A percentile compares a stretch with the other conserved stretches of the same genome.
Conservation (phyloP, 495 filamentous ascomycete genomes). For the Xylaria nigripes region DNA sequence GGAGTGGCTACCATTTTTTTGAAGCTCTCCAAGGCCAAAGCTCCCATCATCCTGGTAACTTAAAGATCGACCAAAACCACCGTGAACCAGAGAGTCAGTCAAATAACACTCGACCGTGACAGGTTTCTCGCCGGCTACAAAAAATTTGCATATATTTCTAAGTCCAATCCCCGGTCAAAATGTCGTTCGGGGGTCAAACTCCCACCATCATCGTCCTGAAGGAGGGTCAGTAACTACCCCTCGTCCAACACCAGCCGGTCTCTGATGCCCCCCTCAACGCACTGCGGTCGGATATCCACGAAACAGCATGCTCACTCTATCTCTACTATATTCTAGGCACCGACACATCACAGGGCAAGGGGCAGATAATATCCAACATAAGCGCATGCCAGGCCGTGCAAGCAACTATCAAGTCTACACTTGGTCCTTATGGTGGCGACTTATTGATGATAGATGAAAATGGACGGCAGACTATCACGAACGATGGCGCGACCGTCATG, state of each 20-base stretch:
- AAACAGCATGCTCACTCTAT: conserved; percentile 4
- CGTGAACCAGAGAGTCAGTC: background rate
- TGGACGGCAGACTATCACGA: conserved; percentile 94
- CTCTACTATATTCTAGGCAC: conserved; percentile 57
- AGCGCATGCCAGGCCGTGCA: conserved; percentile 98
- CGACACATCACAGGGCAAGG: conserved; percentile 92
- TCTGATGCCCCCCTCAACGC: conserved; percentile 4
- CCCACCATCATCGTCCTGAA: conserved; percentile 98
- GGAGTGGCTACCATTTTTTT: conserved; percentile 25
- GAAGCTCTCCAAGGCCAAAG: conserved; percentile 19
- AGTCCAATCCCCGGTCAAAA: conserved; percentile 31
- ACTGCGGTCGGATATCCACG: too few relatives aligned
- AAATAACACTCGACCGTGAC: background rate
- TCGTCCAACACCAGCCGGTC: conserved; percentile 2
- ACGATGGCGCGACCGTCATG: conserved; percentile 99
- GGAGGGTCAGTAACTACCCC: conserved; percentile 65
- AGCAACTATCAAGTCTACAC: conserved; percentile 84
- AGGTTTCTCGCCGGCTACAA: background rate
- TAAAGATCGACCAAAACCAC: conserved; percentile 1
- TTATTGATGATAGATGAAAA: conserved; percentile 91
- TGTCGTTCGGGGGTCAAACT: conserved; percentile 97
- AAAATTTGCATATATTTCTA: background rate
- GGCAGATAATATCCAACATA: conserved; percentile 96
- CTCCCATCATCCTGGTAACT: conserved; percentile 12
- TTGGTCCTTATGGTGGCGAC: conserved; percentile 97